These are phyloP conservation scores for Hanseniaspora jakobsenii DNA, from an alignment of 805 yeast species.

Conservation along the genomic window DNA sequence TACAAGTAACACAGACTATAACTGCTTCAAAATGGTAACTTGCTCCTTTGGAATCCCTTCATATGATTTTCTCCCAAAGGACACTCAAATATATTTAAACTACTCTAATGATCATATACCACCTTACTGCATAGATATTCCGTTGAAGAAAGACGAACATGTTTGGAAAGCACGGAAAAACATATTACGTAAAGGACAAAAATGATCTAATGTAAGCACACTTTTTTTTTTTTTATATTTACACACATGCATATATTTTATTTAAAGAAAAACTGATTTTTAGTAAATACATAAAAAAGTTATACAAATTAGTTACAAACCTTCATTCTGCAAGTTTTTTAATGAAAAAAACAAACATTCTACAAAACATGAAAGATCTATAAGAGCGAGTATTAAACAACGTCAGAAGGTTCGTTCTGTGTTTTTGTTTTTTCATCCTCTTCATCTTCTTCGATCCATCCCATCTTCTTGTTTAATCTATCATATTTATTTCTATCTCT, in stretches of 20 bases:
- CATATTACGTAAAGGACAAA: slow-evolving; percentile 37
- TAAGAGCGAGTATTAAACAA: not conserved
- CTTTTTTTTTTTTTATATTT: too few relatives aligned
- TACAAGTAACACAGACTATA: too few relatives aligned
- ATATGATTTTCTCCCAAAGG: slow-evolving; percentile 43
- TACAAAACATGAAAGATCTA: too few relatives aligned
- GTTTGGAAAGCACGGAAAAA: slow-evolving; percentile 49
- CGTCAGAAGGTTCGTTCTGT: not conserved
- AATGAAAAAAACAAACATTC: too few relatives aligned
- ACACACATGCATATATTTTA: slow-evolving; percentile 6
- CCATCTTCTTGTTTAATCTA: slow-evolving; percentile 57
- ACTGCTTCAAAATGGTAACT: slow-evolving; percentile 33
- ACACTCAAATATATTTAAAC: too few relatives aligned
- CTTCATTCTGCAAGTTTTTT: too few relatives aligned
- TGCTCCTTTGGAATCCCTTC: slow-evolving; percentile 50
- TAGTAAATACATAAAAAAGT: too few relatives aligned
- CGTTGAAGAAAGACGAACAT: slow-evolving; percentile 35
- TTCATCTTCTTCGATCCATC: slow-evolving; percentile 42
- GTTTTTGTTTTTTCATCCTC: slow-evolving; percentile 24
- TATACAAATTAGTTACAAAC: too few relatives aligned
- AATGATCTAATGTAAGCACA: not conserved
- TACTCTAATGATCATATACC: too few relatives aligned
- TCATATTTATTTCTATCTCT: slow-evolving; percentile 70
- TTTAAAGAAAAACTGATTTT: too few relatives aligned
- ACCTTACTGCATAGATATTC: slow-evolving; percentile 16